Evolutionary conservation across 164 flowering plant genomes (phyloP).

Genomic region (Euptelea pleiosperma): DNA sequence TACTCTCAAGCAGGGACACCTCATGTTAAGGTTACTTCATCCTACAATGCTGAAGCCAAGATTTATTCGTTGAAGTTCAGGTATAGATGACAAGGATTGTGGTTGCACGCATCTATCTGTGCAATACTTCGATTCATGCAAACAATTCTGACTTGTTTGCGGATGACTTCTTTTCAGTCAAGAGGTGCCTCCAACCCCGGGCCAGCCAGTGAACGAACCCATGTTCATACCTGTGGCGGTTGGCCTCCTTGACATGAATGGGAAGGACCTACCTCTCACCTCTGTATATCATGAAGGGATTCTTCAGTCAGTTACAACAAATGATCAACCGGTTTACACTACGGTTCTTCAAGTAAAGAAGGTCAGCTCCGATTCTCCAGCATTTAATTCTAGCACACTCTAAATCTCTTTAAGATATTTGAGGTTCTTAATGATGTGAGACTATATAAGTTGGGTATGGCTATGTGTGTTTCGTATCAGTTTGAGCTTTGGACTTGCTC

Average conservation of each 20-base stretch:
- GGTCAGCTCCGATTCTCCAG: conserved; percentile 42
- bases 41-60: conserved; percentile 59
- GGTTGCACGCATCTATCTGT: too few species aligned
- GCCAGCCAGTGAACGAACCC: conserved; percentile 79
- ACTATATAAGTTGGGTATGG: too few species aligned
- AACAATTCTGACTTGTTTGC: too few species aligned
- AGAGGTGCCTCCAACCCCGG: conserved; percentile 79
- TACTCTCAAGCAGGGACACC: conserved; percentile 97
- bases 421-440: too few species aligned
- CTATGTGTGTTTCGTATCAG: too few species aligned
- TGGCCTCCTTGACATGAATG: conserved; percentile 69
- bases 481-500: too few species aligned
- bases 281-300: conserved; percentile 61
- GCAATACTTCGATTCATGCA: too few species aligned
- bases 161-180: conserved; percentile 49
- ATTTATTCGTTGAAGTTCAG: conserved; percentile 71
- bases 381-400: too few species aligned
- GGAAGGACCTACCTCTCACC: conserved; percentile 65
- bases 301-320: conserved; percentile 36
- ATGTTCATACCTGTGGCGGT: conserved; percentile 83
- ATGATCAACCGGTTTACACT: conserved; percentile 43
- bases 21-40: conserved; percentile 55
- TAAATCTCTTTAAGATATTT: too few species aligned
- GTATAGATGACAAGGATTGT: too few species aligned
- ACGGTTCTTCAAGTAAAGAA: conserved; percentile 68